Evolutionary conservation across 2,329 filamentous ascomycete species (phyloP).

Genomic region (Fonsecaea multimorphosa): DNA sequence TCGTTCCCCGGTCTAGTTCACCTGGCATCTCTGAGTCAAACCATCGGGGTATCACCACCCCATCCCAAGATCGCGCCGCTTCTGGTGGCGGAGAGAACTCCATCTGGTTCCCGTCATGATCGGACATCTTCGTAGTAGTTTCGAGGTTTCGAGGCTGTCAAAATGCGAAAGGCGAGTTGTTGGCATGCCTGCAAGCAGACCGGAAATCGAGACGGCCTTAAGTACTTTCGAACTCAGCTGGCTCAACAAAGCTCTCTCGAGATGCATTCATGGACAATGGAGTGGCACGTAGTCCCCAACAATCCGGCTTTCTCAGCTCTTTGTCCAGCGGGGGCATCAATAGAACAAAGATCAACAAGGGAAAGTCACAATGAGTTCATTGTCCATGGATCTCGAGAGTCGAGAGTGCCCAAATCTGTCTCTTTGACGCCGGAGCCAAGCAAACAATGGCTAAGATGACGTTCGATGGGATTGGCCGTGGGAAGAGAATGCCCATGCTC

Average conservation of each 20-base stretch:
- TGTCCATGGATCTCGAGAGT: too few species aligned
- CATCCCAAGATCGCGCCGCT: too few species aligned
- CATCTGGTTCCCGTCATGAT: neutral
- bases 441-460: neutral
- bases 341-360: neutral
- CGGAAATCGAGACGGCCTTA: neutral
- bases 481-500: neutral
- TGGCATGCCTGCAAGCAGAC: neutral
- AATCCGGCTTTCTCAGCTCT: neutral
- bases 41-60: neutral
- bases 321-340: neutral
- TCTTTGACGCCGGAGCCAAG: neutral
- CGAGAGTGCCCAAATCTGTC: neutral
- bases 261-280: neutral
- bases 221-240: neutral
- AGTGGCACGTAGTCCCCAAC: neutral
- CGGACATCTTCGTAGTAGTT: neutral
- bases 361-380: neutral
- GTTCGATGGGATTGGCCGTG: neutral
- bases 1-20: neutral
- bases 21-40: neutral
- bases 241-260: neutral
- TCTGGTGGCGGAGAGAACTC: neutral
- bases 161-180: neutral
- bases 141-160: neutral